A percentile compares a stretch with the other conserved stretches of the same genome.
Conservation (phyloP, 2,329 filamentous ascomycete species). For the Phialophora expanda region DNA sequence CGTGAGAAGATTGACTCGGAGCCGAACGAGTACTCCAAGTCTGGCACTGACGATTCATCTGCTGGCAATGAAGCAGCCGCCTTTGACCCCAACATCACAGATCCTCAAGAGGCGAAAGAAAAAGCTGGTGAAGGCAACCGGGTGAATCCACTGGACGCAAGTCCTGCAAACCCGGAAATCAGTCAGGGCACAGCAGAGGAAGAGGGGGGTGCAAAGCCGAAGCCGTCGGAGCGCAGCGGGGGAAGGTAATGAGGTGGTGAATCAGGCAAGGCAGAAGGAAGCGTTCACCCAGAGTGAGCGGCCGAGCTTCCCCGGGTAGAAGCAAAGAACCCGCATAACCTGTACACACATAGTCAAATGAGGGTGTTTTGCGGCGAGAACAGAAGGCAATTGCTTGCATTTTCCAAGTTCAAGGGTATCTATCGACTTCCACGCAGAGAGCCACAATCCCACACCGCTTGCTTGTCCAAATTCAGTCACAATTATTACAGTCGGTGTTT, state of each 20-base stretch:
- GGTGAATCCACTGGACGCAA: constrained; percentile 62
- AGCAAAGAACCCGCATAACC: neutral
- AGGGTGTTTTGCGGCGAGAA: neutral
- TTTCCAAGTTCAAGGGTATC: neutral
- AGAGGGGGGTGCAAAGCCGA: constrained; percentile 53
- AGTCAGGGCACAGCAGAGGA: constrained; percentile 55
- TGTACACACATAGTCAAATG: neutral
- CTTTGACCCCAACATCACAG: constrained; percentile 71
- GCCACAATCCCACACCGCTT: neutral
- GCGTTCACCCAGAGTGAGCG: neutral
- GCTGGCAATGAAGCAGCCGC: constrained; percentile 64
- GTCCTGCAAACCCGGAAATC: constrained; percentile 65
- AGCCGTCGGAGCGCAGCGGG: constrained; percentile 45
- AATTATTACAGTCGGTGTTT: neutral
- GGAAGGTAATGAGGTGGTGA: constrained; percentile 31
- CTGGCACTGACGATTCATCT: constrained; percentile 67
- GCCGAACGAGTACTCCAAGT: constrained; percentile 70
- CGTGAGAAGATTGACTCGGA: constrained; percentile 69
- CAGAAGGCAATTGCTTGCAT: neutral
- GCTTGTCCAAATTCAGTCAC: neutral
- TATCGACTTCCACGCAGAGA: neutral
- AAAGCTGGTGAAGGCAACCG: constrained; percentile 49
- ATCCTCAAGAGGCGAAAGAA: constrained; percentile 65
- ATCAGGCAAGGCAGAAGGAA: neutral
- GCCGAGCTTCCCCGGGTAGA: too few relatives aligned